phyloP scores from a whole-genome alignment of 768 basidiomycete genomes.

The Candolleomyces efflorescens region DNA sequence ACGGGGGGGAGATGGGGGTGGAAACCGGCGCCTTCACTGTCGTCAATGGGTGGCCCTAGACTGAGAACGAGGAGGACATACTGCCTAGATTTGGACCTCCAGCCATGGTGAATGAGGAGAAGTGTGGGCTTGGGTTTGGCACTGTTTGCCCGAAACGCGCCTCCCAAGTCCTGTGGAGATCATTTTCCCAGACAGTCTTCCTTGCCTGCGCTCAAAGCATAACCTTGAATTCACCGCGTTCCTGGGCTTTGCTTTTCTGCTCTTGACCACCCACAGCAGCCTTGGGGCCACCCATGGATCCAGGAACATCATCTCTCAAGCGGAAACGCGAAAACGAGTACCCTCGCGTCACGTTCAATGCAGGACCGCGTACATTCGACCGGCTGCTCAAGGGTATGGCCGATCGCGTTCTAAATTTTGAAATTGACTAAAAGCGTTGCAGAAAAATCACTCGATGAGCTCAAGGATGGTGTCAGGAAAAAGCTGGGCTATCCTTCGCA shows the following conservation, averaged over 20 bases:
- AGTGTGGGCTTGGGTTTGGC: conserved; percentile 23
- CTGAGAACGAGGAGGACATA: not conserved
- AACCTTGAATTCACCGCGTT: not conserved
- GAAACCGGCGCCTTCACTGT: conserved; percentile 65
- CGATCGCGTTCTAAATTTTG: not conserved
- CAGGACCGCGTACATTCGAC: conserved; percentile 42
- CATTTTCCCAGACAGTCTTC: conserved; percentile 6
- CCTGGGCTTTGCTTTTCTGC: conserved; percentile 5
- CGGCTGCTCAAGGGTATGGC: conserved; percentile 47
- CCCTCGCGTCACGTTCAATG: conserved; percentile 43
- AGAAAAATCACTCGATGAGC: conserved; percentile 60
- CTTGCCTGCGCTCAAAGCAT: not conserved
- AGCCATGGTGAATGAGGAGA: conserved; percentile 30
- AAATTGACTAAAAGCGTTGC: conserved; percentile 1
- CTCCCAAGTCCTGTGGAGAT: conserved; percentile 3
- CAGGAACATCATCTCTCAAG: conserved; percentile 29
- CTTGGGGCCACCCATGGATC: not conserved
- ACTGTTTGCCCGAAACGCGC: conserved; percentile 25
- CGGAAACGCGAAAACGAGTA: conserved; percentile 36
- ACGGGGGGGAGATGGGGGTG: conserved; percentile 82
- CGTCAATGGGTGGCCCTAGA: not conserved
- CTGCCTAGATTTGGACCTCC: conserved; percentile 32
- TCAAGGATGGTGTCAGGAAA: conserved; percentile 51
- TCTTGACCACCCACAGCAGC: not conserved
- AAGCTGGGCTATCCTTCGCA: conserved; percentile 52